Evolutionary conservation across 345 rosid genomes (phyloP), one percentile per base, ranked within the genome.

Genomic region (Populus euphratica): DNA sequence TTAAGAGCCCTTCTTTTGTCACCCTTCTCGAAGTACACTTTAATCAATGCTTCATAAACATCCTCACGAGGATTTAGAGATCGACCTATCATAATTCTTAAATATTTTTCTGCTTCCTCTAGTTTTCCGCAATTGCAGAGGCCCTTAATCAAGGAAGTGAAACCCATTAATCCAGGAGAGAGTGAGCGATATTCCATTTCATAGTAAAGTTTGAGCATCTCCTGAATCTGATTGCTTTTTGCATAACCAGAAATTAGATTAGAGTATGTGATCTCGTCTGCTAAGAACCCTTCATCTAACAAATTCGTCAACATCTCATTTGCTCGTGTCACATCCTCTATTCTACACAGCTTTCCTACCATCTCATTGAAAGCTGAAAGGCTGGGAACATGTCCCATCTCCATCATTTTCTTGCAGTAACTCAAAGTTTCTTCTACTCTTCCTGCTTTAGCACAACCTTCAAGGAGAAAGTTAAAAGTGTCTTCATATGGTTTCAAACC

Each of bases 181-280:
- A 89, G 72, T 41, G 85, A 78, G 47, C 81, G 82, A 64, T 83
- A 84, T 80, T 86, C 90, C 92, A 91, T 89, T 86, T 94, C 98
- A 72, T 84, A 85, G 84, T 86, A 91, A 70, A 94, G 83, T 83
- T 92, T 90, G 25, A 89, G 68, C 49, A 84, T 91, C 82, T 88
- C 91, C 78, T 94, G 87, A 44, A 85, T 50, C 23, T 87, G 77
- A 39, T 85, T 82, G 8, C 72, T 77, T 76, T 84, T 83, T 39
- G 43, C 88, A 83, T 81, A 89, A 25, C 92, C 92, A 66, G 73
- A 75, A 41, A 91, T 84, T 49, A 91, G 79, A 72, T 74, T 70
- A 21, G 89, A 76, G 70, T 89, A 92, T 0, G 96, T 88, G 31
- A 33, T 41, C 52, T 84, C 90, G 38, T 89, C 66, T 0, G 93